These are phyloP conservation scores for Taxawa tesnikishii DNA, from an alignment of 2,329 filamentous ascomycete genomes.

Conservation along the genomic window DNA sequence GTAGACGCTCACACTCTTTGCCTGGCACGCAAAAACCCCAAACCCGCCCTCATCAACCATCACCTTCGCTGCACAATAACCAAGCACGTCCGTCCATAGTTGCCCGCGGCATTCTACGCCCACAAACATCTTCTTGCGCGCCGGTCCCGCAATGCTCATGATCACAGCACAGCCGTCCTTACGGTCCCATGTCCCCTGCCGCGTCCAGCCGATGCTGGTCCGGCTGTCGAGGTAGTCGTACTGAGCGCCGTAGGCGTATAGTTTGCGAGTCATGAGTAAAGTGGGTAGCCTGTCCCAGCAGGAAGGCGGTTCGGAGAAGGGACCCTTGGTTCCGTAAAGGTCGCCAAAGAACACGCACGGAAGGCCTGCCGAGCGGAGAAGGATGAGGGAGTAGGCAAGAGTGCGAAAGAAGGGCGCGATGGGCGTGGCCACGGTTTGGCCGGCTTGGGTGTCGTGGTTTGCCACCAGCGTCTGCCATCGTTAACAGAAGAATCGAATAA, in stretches of 20 bases:
- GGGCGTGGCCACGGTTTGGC: conserved; percentile 50
- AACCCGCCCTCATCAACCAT: conserved; percentile 47
- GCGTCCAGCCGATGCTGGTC: conserved; percentile 50
- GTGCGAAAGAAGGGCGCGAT: conserved; percentile 58
- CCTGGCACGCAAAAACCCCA: conserved; percentile 43
- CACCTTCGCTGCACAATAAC: conserved; percentile 43
- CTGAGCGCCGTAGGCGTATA: conserved; percentile 56
- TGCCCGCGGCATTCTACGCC: conserved; percentile 38
- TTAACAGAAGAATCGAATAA: background rate
- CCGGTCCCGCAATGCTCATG: conserved; percentile 25
- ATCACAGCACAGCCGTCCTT: conserved; percentile 19
- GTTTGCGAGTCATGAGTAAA: conserved; percentile 48
- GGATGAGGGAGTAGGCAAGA: conserved; percentile 58
- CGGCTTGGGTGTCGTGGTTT: conserved; percentile 59
- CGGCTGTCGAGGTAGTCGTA: conserved; percentile 48
- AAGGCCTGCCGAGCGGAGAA: conserved; percentile 50
- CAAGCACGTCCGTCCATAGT: conserved; percentile 50
- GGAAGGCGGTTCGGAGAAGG: conserved; percentile 37
- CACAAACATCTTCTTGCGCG: conserved; percentile 51
- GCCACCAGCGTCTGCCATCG: conserved; percentile 47
- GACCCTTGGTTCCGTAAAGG: conserved; percentile 48
- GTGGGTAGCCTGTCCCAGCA: conserved; percentile 34
- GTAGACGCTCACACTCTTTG: conserved; percentile 49
- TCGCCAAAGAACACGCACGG: conserved; percentile 63
- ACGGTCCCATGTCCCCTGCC: conserved; percentile 37